These are phyloP conservation scores for Crithidia acanthocephali DNA, from an alignment of 208 protist genomes.

Conservation along the genomic window DNA sequence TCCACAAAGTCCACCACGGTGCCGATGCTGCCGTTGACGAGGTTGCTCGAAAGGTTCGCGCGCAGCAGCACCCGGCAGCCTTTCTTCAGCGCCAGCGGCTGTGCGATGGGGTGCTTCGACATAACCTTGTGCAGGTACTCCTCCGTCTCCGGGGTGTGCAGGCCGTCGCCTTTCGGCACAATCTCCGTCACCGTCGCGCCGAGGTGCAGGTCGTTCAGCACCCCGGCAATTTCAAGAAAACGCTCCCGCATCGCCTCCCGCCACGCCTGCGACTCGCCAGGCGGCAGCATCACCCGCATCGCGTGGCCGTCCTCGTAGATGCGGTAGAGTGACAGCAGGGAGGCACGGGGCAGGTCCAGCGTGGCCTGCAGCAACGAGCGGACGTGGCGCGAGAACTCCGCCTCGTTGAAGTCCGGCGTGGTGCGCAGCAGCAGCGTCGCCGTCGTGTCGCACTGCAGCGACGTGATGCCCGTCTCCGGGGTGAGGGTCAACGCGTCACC, in stretches of 20 bases:
- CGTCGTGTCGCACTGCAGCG: conserved; percentile 77
- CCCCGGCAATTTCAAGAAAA: conserved; percentile 74
- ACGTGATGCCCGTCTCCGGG: conserved; percentile 81
- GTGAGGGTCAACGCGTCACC: conserved; percentile 74
- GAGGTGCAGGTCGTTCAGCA: conserved; percentile 79
- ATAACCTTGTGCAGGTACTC: conserved; percentile 83
- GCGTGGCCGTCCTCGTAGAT: conserved; percentile 88
- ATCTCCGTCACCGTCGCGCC: conserved; percentile 83
- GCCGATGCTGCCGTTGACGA: conserved; percentile 91
- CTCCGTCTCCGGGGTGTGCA: conserved; percentile 81
- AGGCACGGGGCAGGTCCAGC: conserved; percentile 74
- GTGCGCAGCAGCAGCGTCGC: conserved; percentile 86
- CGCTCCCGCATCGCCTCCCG: conserved; percentile 82
- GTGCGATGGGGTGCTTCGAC: conserved; percentile 83
- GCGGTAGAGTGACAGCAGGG: conserved; percentile 78
- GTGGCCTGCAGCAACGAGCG: conserved; percentile 80
- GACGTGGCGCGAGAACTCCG: conserved; percentile 73
- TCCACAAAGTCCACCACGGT: conserved; percentile 87
- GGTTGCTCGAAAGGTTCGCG: conserved; percentile 71
- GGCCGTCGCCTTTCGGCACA: conserved; percentile 76
- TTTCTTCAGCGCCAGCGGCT: conserved; percentile 85
- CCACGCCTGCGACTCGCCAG: conserved; percentile 79
- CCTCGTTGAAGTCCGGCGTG: conserved; percentile 66
- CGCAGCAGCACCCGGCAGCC: conserved; percentile 87
- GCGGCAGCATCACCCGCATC: conserved; percentile 86